Evolutionary conservation across 768 basidiomycete genomes (phyloP).

Genomic region (Gloeostereum incarnatum): DNA sequence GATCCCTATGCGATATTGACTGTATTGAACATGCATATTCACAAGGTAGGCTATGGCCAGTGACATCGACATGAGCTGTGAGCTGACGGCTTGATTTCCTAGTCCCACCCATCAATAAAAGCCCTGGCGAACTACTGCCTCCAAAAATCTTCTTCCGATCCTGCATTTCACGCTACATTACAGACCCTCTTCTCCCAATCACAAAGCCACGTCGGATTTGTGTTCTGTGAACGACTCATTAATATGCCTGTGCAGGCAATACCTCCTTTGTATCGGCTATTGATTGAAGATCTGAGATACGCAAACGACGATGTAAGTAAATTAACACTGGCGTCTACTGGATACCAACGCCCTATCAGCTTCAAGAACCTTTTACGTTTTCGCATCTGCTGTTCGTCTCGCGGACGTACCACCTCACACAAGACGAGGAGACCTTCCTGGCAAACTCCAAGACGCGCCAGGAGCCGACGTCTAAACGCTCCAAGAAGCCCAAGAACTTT

Average conservation of each 20-base stretch:
- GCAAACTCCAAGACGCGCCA: slow-evolving; percentile 30
- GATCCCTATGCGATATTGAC: slow-evolving; percentile 89
- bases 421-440: slow-evolving; percentile 53
- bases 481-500: slow-evolving; percentile 29
- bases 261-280: slow-evolving; percentile 88
- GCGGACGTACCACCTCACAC: slow-evolving; percentile 65
- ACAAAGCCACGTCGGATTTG: slow-evolving; percentile 61
- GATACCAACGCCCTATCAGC: slow-evolving; percentile 17
- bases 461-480: slow-evolving; percentile 13
- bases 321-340: slow-evolving; percentile 1
- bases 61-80: background rate
- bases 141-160: slow-evolving; percentile 40
- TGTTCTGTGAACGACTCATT: slow-evolving; percentile 81
- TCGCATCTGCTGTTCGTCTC: slow-evolving; percentile 71
- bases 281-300: slow-evolving; percentile 72
- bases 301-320: slow-evolving; percentile 54
- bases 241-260: slow-evolving; percentile 96
- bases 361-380: slow-evolving; percentile 61
- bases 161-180: slow-evolving; percentile 43
- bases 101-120: slow-evolving; percentile 68
- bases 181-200: slow-evolving; percentile 41
- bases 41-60: slow-evolving; percentile 35
- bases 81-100: background rate
- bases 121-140: slow-evolving; percentile 66
- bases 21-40: slow-evolving; percentile 67